Evolutionary conservation across 2,329 filamentous ascomycete species (phyloP).

Genomic region (Acephala macrosclerotiorum): DNA sequence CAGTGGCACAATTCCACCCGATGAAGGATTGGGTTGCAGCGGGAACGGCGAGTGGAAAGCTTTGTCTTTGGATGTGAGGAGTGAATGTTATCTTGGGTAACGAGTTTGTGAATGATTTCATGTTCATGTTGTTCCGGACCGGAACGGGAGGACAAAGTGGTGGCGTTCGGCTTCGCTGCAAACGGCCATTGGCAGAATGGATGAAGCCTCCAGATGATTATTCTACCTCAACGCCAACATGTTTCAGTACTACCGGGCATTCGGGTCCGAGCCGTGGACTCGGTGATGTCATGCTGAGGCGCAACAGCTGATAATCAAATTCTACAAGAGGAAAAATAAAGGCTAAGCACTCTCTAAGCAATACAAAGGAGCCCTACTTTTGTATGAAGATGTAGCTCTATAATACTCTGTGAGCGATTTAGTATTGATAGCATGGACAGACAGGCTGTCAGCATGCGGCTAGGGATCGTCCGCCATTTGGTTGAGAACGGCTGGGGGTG

Average conservation of each 20-base stretch:
- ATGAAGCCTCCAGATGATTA: background rate
- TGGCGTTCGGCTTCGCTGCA: background rate
- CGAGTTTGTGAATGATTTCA: background rate
- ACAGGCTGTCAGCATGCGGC: conserved; percentile 6
- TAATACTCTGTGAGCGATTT: conserved; percentile 1
- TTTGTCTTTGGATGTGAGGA: conserved; percentile 84
- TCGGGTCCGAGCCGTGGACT: background rate
- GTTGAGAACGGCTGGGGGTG: conserved; percentile 4
- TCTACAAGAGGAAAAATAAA: background rate
- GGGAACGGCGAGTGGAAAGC: conserved; percentile 89
- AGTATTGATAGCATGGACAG: background rate
- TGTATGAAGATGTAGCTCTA: background rate
- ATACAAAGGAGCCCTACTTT: background rate
- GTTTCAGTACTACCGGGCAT: conserved; percentile 3
- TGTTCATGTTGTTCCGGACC: background rate
- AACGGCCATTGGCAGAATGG: conserved; percentile 4
- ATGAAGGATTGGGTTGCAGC: conserved; percentile 90
- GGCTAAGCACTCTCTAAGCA: background rate
- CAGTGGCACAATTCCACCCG: conserved; percentile 90
- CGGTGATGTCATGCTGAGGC: conserved; percentile 4
- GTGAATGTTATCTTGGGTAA: background rate
- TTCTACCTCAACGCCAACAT: background rate
- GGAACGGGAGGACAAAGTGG: conserved; percentile 5
- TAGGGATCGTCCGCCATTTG: conserved; percentile 3
- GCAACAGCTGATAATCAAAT: background rate